Conservation (phyloP, 768 basidiomycete genomes). For the Leccinellum luteum region DNA sequence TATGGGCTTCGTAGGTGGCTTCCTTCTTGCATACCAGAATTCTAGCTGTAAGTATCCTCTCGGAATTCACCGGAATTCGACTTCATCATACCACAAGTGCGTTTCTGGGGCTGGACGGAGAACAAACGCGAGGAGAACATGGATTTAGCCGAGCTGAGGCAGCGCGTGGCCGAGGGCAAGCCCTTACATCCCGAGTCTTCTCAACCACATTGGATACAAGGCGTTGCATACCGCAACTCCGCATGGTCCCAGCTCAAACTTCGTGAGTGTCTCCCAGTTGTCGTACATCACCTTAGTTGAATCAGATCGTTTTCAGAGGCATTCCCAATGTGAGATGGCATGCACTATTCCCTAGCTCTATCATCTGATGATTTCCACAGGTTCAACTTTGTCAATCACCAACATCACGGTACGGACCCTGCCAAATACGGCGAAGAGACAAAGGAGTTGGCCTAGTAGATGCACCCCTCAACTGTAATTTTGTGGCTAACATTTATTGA, state of each 20-base stretch:
- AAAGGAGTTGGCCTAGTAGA: conserved; percentile 26
- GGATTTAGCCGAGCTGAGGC: conserved; percentile 77
- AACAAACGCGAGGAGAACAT: conserved; percentile 78
- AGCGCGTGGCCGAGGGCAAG: conserved; percentile 73
- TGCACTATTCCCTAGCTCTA: neutral
- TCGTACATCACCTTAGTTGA: conserved; percentile 7
- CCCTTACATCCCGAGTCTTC: conserved; percentile 83
- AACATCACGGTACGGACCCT: conserved; percentile 79
- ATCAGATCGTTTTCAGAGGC: conserved; percentile 42
- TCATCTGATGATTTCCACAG: conserved; percentile 39
- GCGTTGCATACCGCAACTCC: conserved; percentile 83
- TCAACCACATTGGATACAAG: conserved; percentile 84
- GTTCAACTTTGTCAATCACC: conserved; percentile 95
- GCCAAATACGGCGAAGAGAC: conserved; percentile 64
- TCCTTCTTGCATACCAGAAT: conserved; percentile 89
- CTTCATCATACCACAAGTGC: conserved; percentile 46
- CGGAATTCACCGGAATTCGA: conserved; percentile 7
- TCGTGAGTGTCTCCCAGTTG: conserved; percentile 45
- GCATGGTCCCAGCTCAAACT: conserved; percentile 93
- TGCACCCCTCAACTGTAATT: conserved; percentile 7
- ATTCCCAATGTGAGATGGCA: conserved; percentile 65
- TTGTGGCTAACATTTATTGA: neutral
- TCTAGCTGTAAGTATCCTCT: conserved; percentile 64
- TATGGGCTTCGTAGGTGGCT: conserved; percentile 87
- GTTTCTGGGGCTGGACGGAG: conserved; percentile 96